These are phyloP conservation scores for Takashimella tepidaria DNA, from an alignment of 1,284 basidiomycete genomes.

Conservation along the genomic window DNA sequence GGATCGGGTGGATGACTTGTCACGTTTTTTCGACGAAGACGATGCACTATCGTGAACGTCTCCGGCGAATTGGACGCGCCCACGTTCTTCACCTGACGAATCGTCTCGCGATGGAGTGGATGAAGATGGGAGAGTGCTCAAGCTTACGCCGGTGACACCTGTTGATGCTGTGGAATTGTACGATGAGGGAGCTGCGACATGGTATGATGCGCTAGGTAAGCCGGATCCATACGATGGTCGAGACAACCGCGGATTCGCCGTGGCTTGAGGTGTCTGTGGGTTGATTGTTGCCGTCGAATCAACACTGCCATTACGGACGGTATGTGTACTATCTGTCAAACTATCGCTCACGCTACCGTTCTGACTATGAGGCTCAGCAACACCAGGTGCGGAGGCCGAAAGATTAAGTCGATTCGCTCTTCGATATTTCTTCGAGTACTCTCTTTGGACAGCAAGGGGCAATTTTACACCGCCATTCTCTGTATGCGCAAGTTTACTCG, in stretches of 20 bases:
- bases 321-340: slow-evolving; percentile 2
- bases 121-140: not conserved
- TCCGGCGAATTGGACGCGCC: not conserved
- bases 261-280: not conserved
- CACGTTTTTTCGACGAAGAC: not conserved
- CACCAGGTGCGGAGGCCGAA: not conserved
- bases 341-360: not conserved
- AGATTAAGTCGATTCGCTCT: not conserved
- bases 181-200: not conserved
- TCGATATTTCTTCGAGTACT: slow-evolving; percentile 1
- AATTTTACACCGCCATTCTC: slow-evolving; percentile 45
- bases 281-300: slow-evolving; percentile 13
- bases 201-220: not conserved
- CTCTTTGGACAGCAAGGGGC: slow-evolving; percentile 13
- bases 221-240: not conserved
- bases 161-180: too few species aligned
- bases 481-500: slow-evolving; percentile 35
- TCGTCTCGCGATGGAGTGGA: not conserved
- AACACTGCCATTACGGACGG: slow-evolving; percentile 8
- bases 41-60: not conserved
- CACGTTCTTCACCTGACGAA: not conserved
- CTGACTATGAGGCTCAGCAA: not conserved
- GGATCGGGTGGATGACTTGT: not conserved
- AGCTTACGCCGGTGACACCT: too few species aligned
- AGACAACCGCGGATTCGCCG: not conserved